These are phyloP conservation scores for Teratosphaeria viscida DNA, from an alignment of 2,329 filamentous ascomycete genomes.

Conservation along the genomic window DNA sequence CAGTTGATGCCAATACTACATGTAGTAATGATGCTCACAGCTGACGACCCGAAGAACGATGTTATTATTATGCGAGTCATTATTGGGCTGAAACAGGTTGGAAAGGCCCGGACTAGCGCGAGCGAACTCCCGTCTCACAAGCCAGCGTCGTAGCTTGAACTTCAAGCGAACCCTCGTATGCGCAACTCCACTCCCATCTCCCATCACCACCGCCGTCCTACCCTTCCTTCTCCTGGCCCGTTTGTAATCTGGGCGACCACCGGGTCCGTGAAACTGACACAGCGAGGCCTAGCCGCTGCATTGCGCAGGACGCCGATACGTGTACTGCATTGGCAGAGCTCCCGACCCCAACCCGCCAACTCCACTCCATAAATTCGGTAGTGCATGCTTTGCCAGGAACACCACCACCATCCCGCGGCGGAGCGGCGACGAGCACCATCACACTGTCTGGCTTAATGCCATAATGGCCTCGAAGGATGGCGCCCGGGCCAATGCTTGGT, in stretches of 20 bases:
- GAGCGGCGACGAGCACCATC: not conserved
- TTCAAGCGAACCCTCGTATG: not conserved
- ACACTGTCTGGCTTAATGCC: not conserved
- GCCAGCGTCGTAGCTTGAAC: not conserved
- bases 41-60: not conserved
- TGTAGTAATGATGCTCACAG: not conserved
- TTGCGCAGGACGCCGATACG: not conserved
- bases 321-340: not conserved
- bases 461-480: not conserved
- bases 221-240: not conserved
- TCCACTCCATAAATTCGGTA: not conserved
- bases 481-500: conserved; percentile 45
- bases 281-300: not conserved
- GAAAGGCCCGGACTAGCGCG: not conserved
- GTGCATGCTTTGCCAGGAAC: not conserved
- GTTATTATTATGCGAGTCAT: not conserved
- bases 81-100: not conserved
- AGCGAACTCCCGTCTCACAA: not conserved
- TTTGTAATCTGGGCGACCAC: not conserved
- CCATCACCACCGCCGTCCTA: not conserved
- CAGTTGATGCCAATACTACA: too few species aligned
- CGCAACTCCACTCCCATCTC: not conserved
- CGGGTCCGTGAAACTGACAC: not conserved
- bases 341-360: not conserved
- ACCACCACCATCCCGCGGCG: not conserved